A percentile compares a stretch with the other conserved stretches of the same genome.
phyloP scores from a whole-genome alignment of 805 yeast genomes.

The Cyberlindnera amylophila region DNA sequence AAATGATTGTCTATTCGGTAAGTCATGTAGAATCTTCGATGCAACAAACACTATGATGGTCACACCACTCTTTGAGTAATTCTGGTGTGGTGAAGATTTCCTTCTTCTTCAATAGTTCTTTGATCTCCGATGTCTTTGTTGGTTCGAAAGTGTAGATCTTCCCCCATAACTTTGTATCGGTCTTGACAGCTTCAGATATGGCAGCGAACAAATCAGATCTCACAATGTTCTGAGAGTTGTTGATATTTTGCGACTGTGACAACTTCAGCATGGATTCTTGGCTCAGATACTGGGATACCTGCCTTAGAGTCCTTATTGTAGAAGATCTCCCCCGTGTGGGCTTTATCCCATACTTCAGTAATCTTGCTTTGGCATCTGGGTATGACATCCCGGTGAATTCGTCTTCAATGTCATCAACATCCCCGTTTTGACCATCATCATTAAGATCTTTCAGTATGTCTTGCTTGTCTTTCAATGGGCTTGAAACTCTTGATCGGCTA shows the following conservation, averaged over 20 bases:
- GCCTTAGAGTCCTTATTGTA: conserved; percentile 22
- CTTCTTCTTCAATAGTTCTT: conserved; percentile 8
- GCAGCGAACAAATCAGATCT: conserved; percentile 21
- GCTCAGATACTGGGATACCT: conserved; percentile 12
- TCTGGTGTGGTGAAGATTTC: conserved; percentile 10
- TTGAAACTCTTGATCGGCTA: conserved; percentile 5
- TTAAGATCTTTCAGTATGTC: neutral
- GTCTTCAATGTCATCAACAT: conserved; percentile 10
- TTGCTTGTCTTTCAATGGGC: conserved; percentile 8
- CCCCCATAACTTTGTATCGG: conserved; percentile 13
- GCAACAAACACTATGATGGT: conserved; percentile 23
- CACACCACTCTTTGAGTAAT: conserved; percentile 24
- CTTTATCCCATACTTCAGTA: conserved; percentile 25
- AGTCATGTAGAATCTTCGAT: conserved; percentile 14
- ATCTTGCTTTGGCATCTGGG: conserved; percentile 20
- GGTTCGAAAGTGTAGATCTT: conserved; percentile 27
- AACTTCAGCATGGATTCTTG: conserved; percentile 17
- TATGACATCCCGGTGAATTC: conserved; percentile 16
- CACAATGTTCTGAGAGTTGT: conserved; percentile 21
- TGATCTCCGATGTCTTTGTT: conserved; percentile 4
- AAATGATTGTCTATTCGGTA: neutral
- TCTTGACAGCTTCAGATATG: conserved; percentile 12
- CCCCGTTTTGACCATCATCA: neutral
- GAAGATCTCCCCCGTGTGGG: conserved; percentile 20
- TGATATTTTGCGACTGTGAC: conserved; percentile 21